Conservation (phyloP, 306 rosid species). For the Vigna hirtella region DNA sequence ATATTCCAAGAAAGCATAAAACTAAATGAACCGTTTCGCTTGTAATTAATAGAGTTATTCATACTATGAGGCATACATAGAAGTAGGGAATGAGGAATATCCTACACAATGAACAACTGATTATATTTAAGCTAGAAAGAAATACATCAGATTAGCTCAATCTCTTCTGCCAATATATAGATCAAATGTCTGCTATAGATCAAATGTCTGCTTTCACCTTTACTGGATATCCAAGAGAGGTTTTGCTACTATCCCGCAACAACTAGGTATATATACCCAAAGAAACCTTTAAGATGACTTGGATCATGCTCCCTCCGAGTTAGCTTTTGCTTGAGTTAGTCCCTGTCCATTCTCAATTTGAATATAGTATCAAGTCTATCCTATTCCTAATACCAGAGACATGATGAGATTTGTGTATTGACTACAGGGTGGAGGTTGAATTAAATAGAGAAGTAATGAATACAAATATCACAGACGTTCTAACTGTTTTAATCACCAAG, state of each 20-base stretch:
- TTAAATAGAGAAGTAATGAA: background rate
- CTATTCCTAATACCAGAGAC: background rate
- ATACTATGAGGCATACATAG: constrained; percentile 1
- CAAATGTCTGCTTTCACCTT: constrained; percentile 13
- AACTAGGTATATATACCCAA: background rate
- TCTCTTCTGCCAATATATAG: background rate
- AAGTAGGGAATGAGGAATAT: constrained; percentile 7
- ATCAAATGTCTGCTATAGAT: background rate
- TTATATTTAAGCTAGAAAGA: constrained; percentile 18
- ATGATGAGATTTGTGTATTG: background rate
- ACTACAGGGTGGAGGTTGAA: constrained; percentile 4
- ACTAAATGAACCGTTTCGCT: constrained; percentile 13
- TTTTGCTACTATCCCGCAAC: constrained; percentile 20
- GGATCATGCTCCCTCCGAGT: background rate
- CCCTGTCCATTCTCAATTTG: background rate
- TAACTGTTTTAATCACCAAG: background rate
- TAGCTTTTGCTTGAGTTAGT: background rate
- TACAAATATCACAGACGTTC: background rate
- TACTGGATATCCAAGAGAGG: background rate
- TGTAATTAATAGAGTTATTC: constrained; percentile 17
- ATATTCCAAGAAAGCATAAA: background rate
- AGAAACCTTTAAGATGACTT: background rate
- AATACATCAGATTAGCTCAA: constrained; percentile 21
- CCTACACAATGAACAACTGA: background rate
- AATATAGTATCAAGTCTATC: background rate